phyloP scores from a whole-genome alignment of 2,329 filamentous ascomycete genomes.

The Atkinsonella texensis region DNA sequence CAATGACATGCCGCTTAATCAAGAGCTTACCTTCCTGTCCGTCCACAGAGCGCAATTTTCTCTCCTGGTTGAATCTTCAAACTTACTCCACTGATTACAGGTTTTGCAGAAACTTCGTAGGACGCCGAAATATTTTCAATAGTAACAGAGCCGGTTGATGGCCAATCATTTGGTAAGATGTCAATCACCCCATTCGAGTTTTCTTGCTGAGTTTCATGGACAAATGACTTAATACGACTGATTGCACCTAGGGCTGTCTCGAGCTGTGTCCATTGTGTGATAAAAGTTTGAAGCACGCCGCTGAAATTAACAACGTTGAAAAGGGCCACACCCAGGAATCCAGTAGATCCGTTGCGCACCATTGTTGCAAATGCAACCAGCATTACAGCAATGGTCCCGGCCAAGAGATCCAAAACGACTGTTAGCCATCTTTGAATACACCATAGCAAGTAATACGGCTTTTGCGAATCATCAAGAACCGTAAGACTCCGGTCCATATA shows the following conservation, averaged over 20 bases:
- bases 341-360: slow-evolving; percentile 17
- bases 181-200: slow-evolving; percentile 10
- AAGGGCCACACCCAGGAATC: slow-evolving; percentile 16
- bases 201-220: slow-evolving; percentile 13
- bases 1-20: neutral
- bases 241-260: slow-evolving; percentile 18
- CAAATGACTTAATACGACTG: slow-evolving; percentile 16
- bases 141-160: slow-evolving; percentile 13
- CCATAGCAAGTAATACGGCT: slow-evolving; percentile 29
- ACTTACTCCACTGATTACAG: slow-evolving; percentile 17
- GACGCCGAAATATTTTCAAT: slow-evolving; percentile 18
- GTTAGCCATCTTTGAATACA: slow-evolving; percentile 38
- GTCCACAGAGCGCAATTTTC: slow-evolving; percentile 32
- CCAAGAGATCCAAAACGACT: slow-evolving; percentile 32
- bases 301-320: slow-evolving; percentile 19
- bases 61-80: slow-evolving; percentile 20
- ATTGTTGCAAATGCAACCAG: slow-evolving; percentile 30
- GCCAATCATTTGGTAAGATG: slow-evolving; percentile 14
- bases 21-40: slow-evolving; percentile 25
- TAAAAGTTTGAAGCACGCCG: slow-evolving; percentile 17
- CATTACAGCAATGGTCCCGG: slow-evolving; percentile 32
- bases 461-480: slow-evolving; percentile 22
- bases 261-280: slow-evolving; percentile 21
- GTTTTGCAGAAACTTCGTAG: slow-evolving; percentile 13
- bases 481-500: slow-evolving; percentile 11